phyloP scores from a whole-genome alignment of 257 asterid genomes.

The Ehretia macrophylla region DNA sequence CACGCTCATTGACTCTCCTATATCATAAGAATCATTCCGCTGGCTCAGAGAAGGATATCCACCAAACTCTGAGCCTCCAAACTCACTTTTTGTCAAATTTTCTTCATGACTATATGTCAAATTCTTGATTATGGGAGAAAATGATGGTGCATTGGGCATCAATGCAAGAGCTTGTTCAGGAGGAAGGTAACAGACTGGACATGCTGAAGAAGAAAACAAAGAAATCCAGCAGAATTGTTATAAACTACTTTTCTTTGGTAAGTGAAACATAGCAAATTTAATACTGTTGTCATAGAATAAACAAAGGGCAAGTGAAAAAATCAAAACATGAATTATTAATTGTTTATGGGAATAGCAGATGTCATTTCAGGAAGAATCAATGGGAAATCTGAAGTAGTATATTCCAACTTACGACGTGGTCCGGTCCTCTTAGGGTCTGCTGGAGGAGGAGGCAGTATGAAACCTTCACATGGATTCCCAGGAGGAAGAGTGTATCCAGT shows the following conservation, averaged over 20 bases:
- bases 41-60: slow-evolving; percentile 77
- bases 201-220: slow-evolving; percentile 53
- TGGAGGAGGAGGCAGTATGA: slow-evolving; percentile 90
- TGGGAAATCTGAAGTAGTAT: neutral
- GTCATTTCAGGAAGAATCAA: neutral
- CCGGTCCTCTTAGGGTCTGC: slow-evolving; percentile 86
- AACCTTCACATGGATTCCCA: slow-evolving; percentile 86
- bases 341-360: neutral
- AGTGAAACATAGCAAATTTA: too few species aligned
- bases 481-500: slow-evolving; percentile 84
- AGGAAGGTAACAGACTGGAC: slow-evolving; percentile 94
- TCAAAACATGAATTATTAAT: neutral
- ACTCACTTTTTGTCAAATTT: slow-evolving; percentile 56
- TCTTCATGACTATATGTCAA: slow-evolving; percentile 73
- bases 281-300: too few species aligned
- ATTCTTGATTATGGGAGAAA: slow-evolving; percentile 65
- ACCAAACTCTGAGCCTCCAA: slow-evolving; percentile 94
- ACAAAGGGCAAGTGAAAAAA: neutral
- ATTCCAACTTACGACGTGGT: slow-evolving; percentile 71
- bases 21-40: slow-evolving; percentile 71
- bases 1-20: slow-evolving; percentile 74
- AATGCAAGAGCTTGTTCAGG: slow-evolving; percentile 63
- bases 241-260: too few species aligned
- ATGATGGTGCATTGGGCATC: slow-evolving; percentile 71
- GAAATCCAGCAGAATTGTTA: slow-evolving; percentile 11